phyloP scores from a whole-genome alignment of 2,329 filamentous ascomycete species.

The Aspergillus ustus region DNA sequence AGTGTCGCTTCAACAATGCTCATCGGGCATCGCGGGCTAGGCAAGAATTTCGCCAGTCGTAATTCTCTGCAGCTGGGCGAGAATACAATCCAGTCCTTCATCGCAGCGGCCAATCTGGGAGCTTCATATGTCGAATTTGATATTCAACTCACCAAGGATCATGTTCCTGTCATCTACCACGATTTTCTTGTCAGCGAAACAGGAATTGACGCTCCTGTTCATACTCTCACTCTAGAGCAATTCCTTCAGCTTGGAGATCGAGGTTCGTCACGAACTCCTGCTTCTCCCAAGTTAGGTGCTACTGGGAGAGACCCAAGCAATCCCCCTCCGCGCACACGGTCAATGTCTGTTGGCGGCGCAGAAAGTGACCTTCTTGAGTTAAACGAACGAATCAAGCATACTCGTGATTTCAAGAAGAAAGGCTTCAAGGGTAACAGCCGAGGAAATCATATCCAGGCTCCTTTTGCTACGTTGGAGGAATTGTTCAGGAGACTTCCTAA shows the following conservation, averaged over 20 bases:
- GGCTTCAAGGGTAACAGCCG: constrained; percentile 96
- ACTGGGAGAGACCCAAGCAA: constrained; percentile 20
- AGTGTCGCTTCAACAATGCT: constrained; percentile 87
- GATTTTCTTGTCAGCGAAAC: constrained; percentile 98
- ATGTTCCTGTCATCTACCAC: constrained; percentile 97
- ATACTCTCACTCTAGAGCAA: constrained; percentile 87
- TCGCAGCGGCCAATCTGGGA: constrained; percentile 90
- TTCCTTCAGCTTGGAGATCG: constrained; percentile 83
- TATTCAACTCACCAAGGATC: constrained; percentile 97
- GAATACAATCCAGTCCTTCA: constrained; percentile 94
- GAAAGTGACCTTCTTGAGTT: constrained; percentile 48
- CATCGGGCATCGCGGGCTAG: constrained; percentile 74
- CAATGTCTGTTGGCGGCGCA: constrained; percentile 64
- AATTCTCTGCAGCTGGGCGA: constrained; percentile 92
- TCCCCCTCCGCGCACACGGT: constrained; percentile 48
- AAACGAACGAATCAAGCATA: constrained; percentile 96
- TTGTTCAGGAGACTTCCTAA: constrained; percentile 85
- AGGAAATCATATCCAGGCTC: constrained; percentile 92
- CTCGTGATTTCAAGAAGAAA: constrained; percentile 89
- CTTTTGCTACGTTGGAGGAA: constrained; percentile 93
- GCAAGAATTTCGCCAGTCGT: constrained; percentile 84
- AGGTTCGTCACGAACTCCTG: constrained; percentile 50
- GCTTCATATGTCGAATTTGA: constrained; percentile 76
- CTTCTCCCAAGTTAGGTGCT: constrained; percentile 46
- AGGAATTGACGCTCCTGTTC: constrained; percentile 93